A percentile compares a stretch with the other conserved stretches of the same genome.
Evolutionary conservation across 345 rosid genomes (phyloP).

Genomic region (Microcos paniculata): DNA sequence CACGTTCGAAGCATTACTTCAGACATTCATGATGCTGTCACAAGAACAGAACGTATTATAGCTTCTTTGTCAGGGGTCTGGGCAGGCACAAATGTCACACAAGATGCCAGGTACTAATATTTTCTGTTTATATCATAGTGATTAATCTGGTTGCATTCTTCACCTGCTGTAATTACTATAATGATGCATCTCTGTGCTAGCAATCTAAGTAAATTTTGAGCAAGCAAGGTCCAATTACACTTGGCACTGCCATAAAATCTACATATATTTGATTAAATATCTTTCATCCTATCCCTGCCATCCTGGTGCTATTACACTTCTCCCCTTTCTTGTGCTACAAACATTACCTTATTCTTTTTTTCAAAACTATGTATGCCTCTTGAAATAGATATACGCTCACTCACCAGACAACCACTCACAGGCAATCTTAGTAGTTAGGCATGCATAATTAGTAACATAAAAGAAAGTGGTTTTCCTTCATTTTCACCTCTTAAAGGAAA

Average conservation of each 20-base stretch:
- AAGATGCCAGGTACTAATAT: slow-evolving; percentile 53
- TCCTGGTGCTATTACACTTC: neutral
- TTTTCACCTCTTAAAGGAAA: neutral
- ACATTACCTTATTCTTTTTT: neutral
- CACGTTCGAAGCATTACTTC: slow-evolving; percentile 77
- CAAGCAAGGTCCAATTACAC: neutral
- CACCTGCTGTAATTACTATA: neutral
- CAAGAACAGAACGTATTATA: slow-evolving; percentile 76
- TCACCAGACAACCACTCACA: neutral
- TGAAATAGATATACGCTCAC: neutral
- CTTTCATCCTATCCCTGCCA: neutral
- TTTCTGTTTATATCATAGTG: neutral
- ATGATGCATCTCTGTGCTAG: neutral
- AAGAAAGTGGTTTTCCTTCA: neutral
- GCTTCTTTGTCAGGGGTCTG: slow-evolving; percentile 80
- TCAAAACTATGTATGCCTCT: neutral
- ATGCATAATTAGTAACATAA: neutral
- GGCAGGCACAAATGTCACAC: slow-evolving; percentile 62
- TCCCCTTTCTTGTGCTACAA: neutral
- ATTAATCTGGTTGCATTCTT: neutral
- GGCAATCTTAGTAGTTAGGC: neutral
- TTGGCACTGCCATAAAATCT: neutral
- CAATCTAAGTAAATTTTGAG: neutral
- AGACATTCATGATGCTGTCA: slow-evolving; percentile 78
- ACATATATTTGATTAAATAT: neutral